Evolutionary conservation across 2,329 filamentous ascomycete species (phyloP).

Genomic region (Aspergillus fumigatus): DNA sequence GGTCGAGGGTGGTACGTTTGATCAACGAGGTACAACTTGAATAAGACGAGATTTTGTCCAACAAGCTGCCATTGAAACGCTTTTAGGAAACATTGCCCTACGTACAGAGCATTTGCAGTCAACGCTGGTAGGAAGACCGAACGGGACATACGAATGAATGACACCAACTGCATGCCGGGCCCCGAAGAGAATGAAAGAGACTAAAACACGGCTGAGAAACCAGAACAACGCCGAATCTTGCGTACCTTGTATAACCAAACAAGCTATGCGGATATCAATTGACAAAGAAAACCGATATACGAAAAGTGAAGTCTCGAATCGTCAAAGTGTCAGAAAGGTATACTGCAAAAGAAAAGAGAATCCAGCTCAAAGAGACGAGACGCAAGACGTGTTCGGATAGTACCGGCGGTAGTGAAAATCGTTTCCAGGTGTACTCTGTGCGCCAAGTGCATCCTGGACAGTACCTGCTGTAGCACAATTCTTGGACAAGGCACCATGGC

Average conservation of each 20-base stretch:
- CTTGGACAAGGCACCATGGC: neutral
- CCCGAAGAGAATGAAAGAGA: neutral
- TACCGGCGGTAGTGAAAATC: neutral
- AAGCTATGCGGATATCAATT: conserved; percentile 7
- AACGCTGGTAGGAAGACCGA: neutral
- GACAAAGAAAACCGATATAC: neutral
- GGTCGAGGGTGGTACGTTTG: conserved; percentile 1
- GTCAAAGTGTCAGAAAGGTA: neutral
- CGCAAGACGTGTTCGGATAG: neutral
- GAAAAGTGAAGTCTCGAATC: neutral
- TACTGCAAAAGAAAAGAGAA: neutral
- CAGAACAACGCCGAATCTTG: conserved; percentile 3
- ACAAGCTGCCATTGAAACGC: neutral
- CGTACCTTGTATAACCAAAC: neutral
- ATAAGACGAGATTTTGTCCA: neutral
- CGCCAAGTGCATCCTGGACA: neutral
- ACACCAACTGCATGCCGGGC: neutral
- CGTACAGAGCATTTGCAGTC: neutral
- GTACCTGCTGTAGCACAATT: conserved; percentile 1
- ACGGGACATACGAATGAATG: neutral
- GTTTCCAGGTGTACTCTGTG: neutral
- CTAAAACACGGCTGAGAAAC: neutral
- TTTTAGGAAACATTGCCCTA: neutral
- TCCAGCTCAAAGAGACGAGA: neutral
- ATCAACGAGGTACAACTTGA: neutral